phyloP scores from a whole-genome alignment of 1,284 basidiomycete genomes.

The Cutaneotrichosporon cutaneum region DNA sequence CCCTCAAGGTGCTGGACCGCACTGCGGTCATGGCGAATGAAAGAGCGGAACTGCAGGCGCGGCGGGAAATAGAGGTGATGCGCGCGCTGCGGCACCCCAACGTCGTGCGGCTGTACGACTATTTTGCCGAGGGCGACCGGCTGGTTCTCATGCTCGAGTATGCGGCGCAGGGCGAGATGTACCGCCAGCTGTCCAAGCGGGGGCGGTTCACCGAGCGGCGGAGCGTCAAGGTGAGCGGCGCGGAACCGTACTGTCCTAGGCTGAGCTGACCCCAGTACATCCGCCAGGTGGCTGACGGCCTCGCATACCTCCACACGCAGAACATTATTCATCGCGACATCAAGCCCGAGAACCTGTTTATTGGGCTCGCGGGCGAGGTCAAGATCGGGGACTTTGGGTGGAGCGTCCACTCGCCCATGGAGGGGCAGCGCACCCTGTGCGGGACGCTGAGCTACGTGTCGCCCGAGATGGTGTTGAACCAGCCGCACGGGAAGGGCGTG shows the following conservation, averaged over 20 bases:
- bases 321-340: conserved; percentile 99
- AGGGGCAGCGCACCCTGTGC: conserved; percentile 73
- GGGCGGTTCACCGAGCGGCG: conserved; percentile 73
- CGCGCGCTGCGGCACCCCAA: conserved; percentile 74
- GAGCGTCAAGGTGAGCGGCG: conserved; percentile 59
- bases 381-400: conserved; percentile 99
- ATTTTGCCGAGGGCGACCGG: conserved; percentile 92
- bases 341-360: conserved; percentile 94
- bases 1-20: conserved; percentile 25
- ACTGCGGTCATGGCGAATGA: conserved; percentile 66
- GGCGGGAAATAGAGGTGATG: conserved; percentile 90
- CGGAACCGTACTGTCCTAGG: too few relatives aligned
- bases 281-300: conserved; percentile 93
- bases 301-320: conserved; percentile 87
- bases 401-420: conserved; percentile 85
- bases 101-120: conserved; percentile 90
- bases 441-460: conserved; percentile 94
- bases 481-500: conserved; percentile 39
- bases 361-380: conserved; percentile 85
- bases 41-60: conserved; percentile 81
- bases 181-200: conserved; percentile 79
- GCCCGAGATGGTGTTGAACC: conserved; percentile 92
- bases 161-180: conserved; percentile 89
- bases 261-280: conserved; percentile 68
- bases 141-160: conserved; percentile 96